These are phyloP conservation scores for Galerina sulciceps DNA, from an alignment of 768 basidiomycete genomes.

Conservation along the genomic window DNA sequence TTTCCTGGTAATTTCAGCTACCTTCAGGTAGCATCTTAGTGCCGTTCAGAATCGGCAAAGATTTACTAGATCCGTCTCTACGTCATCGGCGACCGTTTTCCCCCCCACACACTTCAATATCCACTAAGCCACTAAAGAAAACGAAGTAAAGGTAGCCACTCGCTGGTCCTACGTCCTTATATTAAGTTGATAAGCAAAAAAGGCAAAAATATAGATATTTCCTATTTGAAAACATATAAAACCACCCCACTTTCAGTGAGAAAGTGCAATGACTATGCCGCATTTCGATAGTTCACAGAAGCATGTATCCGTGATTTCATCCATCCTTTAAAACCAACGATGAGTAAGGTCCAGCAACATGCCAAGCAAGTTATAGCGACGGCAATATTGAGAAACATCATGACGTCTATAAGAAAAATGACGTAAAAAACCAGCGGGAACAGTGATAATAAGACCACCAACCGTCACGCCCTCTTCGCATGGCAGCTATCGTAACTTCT, in stretches of 20 bases:
- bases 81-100: too few species aligned
- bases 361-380: conserved; percentile 86
- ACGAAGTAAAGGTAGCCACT: too few species aligned
- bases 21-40: too few species aligned
- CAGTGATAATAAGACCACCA: conserved; percentile 24
- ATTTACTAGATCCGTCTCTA: too few species aligned
- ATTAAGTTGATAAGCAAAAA: too few species aligned
- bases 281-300: conserved; percentile 34
- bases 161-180: too few species aligned
- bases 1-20: neutral
- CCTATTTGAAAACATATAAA: too few species aligned
- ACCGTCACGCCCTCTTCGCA: conserved; percentile 89
- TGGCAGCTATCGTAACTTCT: conserved; percentile 87
- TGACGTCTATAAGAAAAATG: conserved; percentile 57
- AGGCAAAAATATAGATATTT: conserved; percentile 3
- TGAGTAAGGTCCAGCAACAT: conserved; percentile 80
- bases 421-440: conserved; percentile 9
- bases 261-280: neutral
- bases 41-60: too few species aligned
- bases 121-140: too few species aligned
- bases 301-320: conserved; percentile 48
- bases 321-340: conserved; percentile 87
- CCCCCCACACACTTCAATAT: neutral
- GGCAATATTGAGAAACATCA: conserved; percentile 88
- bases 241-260: too few species aligned